Base-by-base conservation (phyloP, 2,329 filamentous ascomycete genomes). In the Metarhizium humberi region DNA sequence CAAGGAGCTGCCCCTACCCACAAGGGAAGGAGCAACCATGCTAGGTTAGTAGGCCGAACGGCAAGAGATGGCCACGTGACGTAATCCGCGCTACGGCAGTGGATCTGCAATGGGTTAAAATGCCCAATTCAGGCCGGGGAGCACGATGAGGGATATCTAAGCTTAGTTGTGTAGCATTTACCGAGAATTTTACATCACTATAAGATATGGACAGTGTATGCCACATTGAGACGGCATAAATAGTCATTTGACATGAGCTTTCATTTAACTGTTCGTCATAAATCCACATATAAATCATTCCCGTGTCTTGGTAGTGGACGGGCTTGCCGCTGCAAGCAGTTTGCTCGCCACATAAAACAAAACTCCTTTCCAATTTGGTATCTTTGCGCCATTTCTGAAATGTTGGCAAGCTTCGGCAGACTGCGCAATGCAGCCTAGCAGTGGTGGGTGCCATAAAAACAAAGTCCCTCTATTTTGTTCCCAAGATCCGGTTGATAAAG, bases 301-400 rank as follows among this genome's bases (percentile, higher is more conserved):
- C 30, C 18, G 32, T 36, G 32, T 40, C 43, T 53, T 40, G 42
- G 3, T 16, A 14, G 52, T 34, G 45, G 52, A 14, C n/a, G 30
- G n/a, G 45, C 45, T 48, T 48, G 45, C 45, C 45, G 13, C 18
- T 46, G 16, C 20, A 6, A 42, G 25, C 34, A 48, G 29, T 14
- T 47, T 7, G 42, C 36, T 11, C 49, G 36, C 45, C 34, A 20
- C 6, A 18, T n/a, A 29, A 40, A 7, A 48, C 16, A 30, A 47
- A 53, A 53, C 45, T 49, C 52, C 52, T 11, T 53, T 53, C 16
- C 52, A 34, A 42, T n/a, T 49, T 48, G 45, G 52, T 50, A 53
- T 50, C 32, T 53, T 53, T 53, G 52, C 52, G 45, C 34, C 45
- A 49, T 43, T 32, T 49, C 45, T 53, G 14, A 50, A 18, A 29